Evolutionary conservation across 2,329 filamentous ascomycete genomes (phyloP).

Genomic region (Volutella citrinella): DNA sequence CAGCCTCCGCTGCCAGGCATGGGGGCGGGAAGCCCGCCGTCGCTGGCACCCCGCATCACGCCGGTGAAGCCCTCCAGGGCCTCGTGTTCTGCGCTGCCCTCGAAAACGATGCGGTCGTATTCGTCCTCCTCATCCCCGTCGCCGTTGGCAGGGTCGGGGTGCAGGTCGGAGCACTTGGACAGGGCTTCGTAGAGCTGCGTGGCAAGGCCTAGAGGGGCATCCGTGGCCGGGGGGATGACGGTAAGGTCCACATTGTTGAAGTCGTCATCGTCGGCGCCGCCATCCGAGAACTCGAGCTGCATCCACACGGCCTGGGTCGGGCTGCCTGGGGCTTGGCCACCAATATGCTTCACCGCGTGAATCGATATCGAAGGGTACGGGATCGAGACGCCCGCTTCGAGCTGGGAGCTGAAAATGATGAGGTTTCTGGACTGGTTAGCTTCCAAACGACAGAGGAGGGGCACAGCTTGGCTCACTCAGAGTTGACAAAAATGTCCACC

Average conservation of each 20-base stretch:
- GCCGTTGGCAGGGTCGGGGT: slow-evolving; percentile 65
- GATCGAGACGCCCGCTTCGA: slow-evolving; percentile 61
- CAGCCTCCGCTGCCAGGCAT: slow-evolving; percentile 74
- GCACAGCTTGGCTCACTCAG: slow-evolving; percentile 48
- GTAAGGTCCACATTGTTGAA: slow-evolving; percentile 66
- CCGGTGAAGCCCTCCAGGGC: slow-evolving; percentile 56
- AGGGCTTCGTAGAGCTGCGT: slow-evolving; percentile 64
- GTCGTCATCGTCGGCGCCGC: slow-evolving; percentile 59
- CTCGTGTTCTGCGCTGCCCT: slow-evolving; percentile 47
- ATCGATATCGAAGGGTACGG: slow-evolving; percentile 73
- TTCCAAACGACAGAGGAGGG: too few relatives aligned
- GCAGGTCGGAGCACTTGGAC: slow-evolving; percentile 70
- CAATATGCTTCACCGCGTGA: slow-evolving; percentile 66
- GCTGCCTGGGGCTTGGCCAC: slow-evolving; percentile 32
- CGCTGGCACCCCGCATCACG: slow-evolving; percentile 45
- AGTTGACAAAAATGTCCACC: slow-evolving; percentile 58
- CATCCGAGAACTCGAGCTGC: slow-evolving; percentile 63
- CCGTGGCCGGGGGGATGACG: slow-evolving; percentile 49
- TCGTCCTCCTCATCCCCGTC: slow-evolving; percentile 57
- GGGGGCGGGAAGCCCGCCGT: slow-evolving; percentile 58
- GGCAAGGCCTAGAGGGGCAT: slow-evolving; percentile 20
- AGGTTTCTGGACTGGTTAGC: too few relatives aligned
- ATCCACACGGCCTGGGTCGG: slow-evolving; percentile 57
- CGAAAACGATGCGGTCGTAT: slow-evolving; percentile 55
- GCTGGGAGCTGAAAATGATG: slow-evolving; percentile 59